phyloP scores from a whole-genome alignment of 768 basidiomycete genomes.

The Leccinum ochraceum region DNA sequence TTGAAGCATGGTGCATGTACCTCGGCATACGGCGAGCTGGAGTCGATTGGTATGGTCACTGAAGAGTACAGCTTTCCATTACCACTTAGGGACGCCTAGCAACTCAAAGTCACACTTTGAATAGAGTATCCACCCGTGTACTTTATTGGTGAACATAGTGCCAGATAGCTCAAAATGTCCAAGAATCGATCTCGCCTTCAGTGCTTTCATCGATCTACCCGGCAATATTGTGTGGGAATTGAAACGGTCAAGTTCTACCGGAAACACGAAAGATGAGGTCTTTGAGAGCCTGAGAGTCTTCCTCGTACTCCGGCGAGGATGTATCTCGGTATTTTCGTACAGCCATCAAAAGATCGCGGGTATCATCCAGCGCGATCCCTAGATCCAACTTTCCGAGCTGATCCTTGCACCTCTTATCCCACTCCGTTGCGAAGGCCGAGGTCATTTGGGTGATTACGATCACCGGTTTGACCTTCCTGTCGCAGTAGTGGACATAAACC shows the following conservation, averaged over 20 bases:
- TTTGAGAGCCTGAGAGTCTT: constrained; percentile 23
- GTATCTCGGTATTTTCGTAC: constrained; percentile 19
- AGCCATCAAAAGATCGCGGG: constrained; percentile 8
- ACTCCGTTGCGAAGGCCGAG: constrained; percentile 10
- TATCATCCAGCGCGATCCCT: neutral
- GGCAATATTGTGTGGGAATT: neutral
- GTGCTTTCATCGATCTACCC: neutral
- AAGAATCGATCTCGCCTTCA: neutral
- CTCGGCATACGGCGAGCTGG: constrained; percentile 1
- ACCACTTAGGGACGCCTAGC: neutral
- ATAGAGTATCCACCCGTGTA: neutral
- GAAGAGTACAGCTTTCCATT: neutral
- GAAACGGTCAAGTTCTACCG: constrained; percentile 3
- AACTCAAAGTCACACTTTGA: neutral
- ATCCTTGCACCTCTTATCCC: constrained; percentile 22
- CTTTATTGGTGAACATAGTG: neutral
- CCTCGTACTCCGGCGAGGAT: constrained; percentile 19
- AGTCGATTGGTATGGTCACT: neutral
- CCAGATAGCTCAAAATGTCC: neutral
- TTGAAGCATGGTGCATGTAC: constrained; percentile 3
- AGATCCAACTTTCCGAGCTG: constrained; percentile 18
- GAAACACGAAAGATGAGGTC: constrained; percentile 19
- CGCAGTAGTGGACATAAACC: constrained; percentile 28
- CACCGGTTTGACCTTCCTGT: constrained; percentile 26
- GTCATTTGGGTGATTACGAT: constrained; percentile 30